Evolutionary conservation across 495 filamentous ascomycete genomes (phyloP).

Genomic region (Rostrohypoxylon terebratum): DNA sequence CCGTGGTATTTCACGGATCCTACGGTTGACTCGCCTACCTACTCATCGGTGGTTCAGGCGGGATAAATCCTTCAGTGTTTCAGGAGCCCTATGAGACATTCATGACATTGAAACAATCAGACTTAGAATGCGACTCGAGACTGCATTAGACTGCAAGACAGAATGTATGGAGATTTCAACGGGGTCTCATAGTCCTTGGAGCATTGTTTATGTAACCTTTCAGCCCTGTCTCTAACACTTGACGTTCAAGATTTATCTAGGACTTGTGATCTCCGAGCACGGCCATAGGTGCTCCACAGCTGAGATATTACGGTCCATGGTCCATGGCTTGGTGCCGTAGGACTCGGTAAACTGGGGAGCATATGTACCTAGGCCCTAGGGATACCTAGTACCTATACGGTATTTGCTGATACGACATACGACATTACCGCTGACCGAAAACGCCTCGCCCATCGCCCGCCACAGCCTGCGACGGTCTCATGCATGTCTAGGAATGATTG

Average conservation of each 20-base stretch:
- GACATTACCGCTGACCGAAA: conserved; percentile 6
- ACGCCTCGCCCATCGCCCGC: conserved; percentile 3
- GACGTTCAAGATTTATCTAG: not conserved
- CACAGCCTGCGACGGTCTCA: conserved; percentile 12
- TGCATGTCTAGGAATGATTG: conserved; percentile 23
- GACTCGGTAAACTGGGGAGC: not conserved
- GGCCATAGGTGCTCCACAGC: not conserved
- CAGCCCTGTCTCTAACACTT: conserved; percentile 4
- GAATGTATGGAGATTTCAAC: conserved; percentile 10
- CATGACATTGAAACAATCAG: conserved; percentile 8
- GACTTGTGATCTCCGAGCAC: not conserved
- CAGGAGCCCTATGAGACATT: conserved; percentile 11
- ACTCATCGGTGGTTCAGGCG: conserved; percentile 8
- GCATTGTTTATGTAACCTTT: conserved; percentile 9
- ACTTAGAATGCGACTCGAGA: conserved; percentile 13
- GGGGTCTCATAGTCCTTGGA: conserved; percentile 2
- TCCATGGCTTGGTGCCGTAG: not conserved
- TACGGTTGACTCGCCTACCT: not conserved
- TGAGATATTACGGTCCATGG: not conserved
- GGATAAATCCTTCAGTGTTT: conserved; percentile 34
- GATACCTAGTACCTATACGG: not conserved
- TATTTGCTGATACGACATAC: conserved; percentile 22
- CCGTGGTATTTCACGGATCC: conserved; percentile 17
- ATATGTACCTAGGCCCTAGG: too few species aligned
- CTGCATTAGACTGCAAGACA: not conserved